phyloP scores from a whole-genome alignment of 1,284 basidiomycete genomes.

The Apiotrichum siamense region DNA sequence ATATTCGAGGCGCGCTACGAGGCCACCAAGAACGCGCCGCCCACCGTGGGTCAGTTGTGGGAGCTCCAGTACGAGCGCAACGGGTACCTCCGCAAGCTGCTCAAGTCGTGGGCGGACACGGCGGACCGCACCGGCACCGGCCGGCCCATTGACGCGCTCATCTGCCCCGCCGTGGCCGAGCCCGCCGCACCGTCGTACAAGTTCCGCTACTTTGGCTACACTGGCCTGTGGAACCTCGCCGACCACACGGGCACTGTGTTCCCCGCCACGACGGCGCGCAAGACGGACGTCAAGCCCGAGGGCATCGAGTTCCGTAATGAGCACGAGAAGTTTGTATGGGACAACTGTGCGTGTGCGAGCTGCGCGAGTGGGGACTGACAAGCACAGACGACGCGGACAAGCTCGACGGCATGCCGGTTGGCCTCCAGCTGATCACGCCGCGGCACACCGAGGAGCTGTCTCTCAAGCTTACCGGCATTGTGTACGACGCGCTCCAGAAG shows the following conservation, averaged over 20 bases:
- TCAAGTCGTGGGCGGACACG: slow-evolving; percentile 6
- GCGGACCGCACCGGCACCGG: slow-evolving; percentile 10
- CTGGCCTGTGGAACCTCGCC: slow-evolving; percentile 22
- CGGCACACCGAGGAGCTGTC: slow-evolving; percentile 44
- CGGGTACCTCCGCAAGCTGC: slow-evolving; percentile 9
- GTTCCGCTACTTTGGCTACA: slow-evolving; percentile 14
- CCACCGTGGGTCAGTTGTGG: slow-evolving; percentile 13
- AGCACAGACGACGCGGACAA: slow-evolving; percentile 54
- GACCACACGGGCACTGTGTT: slow-evolving; percentile 60
- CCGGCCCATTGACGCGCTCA: slow-evolving; percentile 16
- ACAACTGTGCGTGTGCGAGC: slow-evolving; percentile 44
- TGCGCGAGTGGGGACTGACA: slow-evolving; percentile 47
- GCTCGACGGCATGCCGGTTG: slow-evolving; percentile 57
- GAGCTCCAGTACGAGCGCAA: slow-evolving; percentile 8
- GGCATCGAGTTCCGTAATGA: slow-evolving; percentile 48
- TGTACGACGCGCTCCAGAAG: background rate
- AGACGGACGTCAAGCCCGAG: slow-evolving; percentile 47
- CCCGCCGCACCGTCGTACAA: slow-evolving; percentile 5
- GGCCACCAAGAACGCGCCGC: slow-evolving; percentile 3
- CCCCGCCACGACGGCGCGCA: slow-evolving; percentile 56
- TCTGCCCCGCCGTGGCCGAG: slow-evolving; percentile 7
- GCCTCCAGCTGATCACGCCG: slow-evolving; percentile 59
- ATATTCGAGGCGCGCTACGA: slow-evolving; percentile 4
- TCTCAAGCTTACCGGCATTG: slow-evolving; percentile 4
- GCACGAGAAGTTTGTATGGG: slow-evolving; percentile 51